These are phyloP conservation scores for Ophioceras dolichostomum DNA, from an alignment of 2,329 filamentous ascomycete species.

Conservation along the genomic window DNA sequence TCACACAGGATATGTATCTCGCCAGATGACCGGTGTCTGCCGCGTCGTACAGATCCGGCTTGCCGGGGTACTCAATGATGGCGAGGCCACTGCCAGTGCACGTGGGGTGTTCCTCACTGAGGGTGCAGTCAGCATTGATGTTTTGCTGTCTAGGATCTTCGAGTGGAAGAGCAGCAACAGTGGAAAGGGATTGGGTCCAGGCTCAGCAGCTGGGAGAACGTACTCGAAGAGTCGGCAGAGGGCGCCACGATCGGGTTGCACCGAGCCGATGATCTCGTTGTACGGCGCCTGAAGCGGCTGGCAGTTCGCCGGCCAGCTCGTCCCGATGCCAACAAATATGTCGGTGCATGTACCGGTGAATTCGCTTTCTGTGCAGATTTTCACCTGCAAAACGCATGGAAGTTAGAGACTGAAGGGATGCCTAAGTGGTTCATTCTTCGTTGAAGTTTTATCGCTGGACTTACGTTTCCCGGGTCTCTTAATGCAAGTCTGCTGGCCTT, in stretches of 20 bases:
- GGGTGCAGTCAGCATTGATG: too few relatives aligned
- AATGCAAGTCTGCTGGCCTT: too few relatives aligned
- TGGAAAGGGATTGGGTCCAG: too few relatives aligned
- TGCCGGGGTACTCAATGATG: conserved; percentile 1
- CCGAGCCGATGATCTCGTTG: conserved; percentile 1
- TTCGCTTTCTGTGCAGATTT: not conserved
- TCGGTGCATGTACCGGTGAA: not conserved
- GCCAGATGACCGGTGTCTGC: not conserved
- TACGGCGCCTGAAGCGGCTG: conserved; percentile 1
- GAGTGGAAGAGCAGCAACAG: too few relatives aligned
- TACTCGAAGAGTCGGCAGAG: conserved; percentile 3
- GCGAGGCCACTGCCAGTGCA: conserved; percentile 2
- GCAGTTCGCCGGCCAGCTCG: not conserved
- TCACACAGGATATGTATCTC: conserved; percentile 1
- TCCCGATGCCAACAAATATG: not conserved
- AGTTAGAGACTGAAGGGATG: too few relatives aligned
- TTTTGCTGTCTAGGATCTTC: too few relatives aligned
- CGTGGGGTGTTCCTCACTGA: not conserved
- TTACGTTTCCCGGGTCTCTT: too few relatives aligned
- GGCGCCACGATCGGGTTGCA: not conserved
- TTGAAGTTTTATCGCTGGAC: too few relatives aligned
- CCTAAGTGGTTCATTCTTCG: too few relatives aligned
- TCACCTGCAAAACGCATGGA: too few relatives aligned
- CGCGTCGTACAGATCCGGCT: not conserved
- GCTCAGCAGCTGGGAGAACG: too few relatives aligned